phyloP scores from a whole-genome alignment of 805 yeast genomes.

The Cyberlindnera amylophila region DNA sequence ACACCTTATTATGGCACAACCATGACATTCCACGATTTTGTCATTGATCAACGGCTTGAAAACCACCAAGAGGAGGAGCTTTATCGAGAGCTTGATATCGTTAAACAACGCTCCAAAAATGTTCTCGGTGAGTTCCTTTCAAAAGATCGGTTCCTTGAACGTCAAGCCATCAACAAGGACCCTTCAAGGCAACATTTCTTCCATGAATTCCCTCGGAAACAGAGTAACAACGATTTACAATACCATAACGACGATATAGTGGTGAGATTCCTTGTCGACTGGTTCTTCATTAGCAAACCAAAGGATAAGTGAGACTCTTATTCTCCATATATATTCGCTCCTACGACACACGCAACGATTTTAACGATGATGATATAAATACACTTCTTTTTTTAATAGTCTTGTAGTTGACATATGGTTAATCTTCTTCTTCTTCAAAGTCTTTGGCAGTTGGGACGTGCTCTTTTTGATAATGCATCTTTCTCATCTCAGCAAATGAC shows the following conservation, averaged over 20 bases:
- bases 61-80: slow-evolving; percentile 11
- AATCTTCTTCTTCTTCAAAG: no score
- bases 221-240: slow-evolving; percentile 26
- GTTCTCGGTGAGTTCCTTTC: slow-evolving; percentile 3
- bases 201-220: slow-evolving; percentile 28
- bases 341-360: no score
- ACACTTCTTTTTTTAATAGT: no score
- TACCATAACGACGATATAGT: slow-evolving; percentile 28
- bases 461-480: slow-evolving; percentile 60
- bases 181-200: slow-evolving; percentile 20
- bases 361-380: no score
- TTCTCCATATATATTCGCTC: no score
- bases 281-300: slow-evolving; percentile 21
- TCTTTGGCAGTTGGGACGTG: no score
- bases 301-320: slow-evolving; percentile 3
- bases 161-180: slow-evolving; percentile 16
- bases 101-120: slow-evolving; percentile 1
- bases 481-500: slow-evolving; percentile 71
- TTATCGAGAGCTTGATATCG: slow-evolving; percentile 7
- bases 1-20: not conserved
- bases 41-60: slow-evolving; percentile 20
- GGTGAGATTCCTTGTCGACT: slow-evolving; percentile 25
- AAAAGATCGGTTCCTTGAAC: slow-evolving; percentile 16
- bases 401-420: no score
- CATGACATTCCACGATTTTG: slow-evolving; percentile 22